Conservation (phyloP, 176 grass and related monocot species). For the Bolboschoenus planiculmis region DNA sequence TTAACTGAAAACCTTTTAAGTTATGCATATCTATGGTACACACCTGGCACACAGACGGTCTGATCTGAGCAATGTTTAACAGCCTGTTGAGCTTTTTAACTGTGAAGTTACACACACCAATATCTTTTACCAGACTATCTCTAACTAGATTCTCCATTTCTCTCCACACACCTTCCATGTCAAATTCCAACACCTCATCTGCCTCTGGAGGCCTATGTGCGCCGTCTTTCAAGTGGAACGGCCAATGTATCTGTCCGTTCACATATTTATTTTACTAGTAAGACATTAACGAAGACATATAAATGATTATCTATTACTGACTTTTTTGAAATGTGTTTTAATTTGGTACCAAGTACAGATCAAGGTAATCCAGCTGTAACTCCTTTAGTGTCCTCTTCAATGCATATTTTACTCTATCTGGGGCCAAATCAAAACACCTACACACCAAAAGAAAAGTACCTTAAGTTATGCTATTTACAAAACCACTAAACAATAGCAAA, state of each 20-base stretch:
- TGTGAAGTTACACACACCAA: constrained; percentile 59
- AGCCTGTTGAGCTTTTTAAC: constrained; percentile 55
- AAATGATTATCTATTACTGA: neutral
- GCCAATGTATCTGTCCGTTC: constrained; percentile 57
- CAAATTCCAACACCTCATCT: constrained; percentile 59
- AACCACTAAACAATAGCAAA: neutral
- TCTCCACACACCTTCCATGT: constrained; percentile 80
- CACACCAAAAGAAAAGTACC: constrained; percentile 7
- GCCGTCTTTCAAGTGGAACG: constrained; percentile 56
- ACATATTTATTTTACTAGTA: neutral
- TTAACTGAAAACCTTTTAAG: neutral
- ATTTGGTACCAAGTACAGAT: constrained; percentile 58
- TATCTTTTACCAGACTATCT: constrained; percentile 56
- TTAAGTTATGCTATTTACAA: neutral
- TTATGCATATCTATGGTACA: neutral
- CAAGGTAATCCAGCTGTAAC: constrained; percentile 60
- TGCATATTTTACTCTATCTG: constrained; percentile 45
- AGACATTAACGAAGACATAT: neutral
- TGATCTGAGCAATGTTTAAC: constrained; percentile 32
- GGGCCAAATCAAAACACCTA: constrained; percentile 65
- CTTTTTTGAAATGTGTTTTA: neutral
- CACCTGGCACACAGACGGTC: constrained; percentile 74
- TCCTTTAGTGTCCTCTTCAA: constrained; percentile 54
- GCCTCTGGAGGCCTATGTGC: constrained; percentile 51
- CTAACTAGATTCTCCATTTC: constrained; percentile 64